phyloP scores from a whole-genome alignment of 371 early-diverging fungal genomes.

The Actinomortierella wolfii region DNA sequence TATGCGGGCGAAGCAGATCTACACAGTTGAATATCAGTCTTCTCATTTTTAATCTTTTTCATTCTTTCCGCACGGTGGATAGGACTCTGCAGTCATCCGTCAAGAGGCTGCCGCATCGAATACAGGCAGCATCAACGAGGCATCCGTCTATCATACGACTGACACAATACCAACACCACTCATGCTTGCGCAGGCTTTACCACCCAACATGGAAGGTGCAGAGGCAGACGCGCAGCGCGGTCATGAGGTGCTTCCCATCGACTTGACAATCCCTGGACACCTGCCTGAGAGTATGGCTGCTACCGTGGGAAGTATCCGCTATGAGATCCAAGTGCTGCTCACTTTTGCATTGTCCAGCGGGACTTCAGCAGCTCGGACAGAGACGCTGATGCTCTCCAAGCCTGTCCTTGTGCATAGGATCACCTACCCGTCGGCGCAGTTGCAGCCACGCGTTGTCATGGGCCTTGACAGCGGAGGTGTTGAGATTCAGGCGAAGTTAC shows the following conservation, averaged over 20 bases:
- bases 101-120: no score
- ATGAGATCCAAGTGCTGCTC: conserved; percentile 35
- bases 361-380: conserved; percentile 16
- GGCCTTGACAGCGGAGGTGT: conserved; percentile 45
- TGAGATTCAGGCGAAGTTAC: conserved; percentile 43
- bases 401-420: conserved; percentile 38
- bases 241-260: conserved; percentile 29
- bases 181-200: no score
- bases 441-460: conserved; percentile 29
- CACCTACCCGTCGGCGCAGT: conserved; percentile 36
- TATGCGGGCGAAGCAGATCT: no score
- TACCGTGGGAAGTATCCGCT: conserved; percentile 36
- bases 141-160: no score
- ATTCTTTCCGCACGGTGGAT: no score
- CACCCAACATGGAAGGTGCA: no score
- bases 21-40: no score
- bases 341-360: conserved; percentile 15
- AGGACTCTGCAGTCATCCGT: no score
- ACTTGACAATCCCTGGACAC: conserved; percentile 35
- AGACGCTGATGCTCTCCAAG: conserved; percentile 21
- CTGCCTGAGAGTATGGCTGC: conserved; percentile 30
- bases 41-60: no score
- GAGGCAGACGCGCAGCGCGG: conserved; percentile 4
- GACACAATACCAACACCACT: no score
- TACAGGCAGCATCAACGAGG: no score